Conservation (phyloP, 73 alveolate species). For the Paramecium sonneborni region DNA sequence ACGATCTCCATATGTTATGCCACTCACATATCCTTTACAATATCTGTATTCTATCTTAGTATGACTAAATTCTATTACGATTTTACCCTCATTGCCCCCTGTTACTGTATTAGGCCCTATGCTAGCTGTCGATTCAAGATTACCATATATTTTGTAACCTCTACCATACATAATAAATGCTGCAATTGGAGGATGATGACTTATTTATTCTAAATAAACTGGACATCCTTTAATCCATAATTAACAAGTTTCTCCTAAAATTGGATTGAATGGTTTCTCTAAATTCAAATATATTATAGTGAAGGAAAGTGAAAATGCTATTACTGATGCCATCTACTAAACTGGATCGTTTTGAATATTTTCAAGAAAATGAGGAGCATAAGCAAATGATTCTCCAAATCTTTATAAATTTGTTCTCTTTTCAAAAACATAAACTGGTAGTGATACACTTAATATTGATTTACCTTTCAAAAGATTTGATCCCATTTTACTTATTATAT, state of each 20-base stretch:
- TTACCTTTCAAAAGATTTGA: constrained; percentile 74
- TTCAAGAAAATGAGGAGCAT: constrained; percentile 72
- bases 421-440: constrained; percentile 80
- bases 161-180: constrained; percentile 53
- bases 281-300: constrained; percentile 65
- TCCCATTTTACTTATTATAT: constrained; percentile 75
- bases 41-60: background rate
- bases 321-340: constrained; percentile 68
- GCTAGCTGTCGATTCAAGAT: constrained; percentile 54
- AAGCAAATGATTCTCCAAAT: constrained; percentile 65
- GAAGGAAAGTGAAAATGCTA: constrained; percentile 63
- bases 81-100: constrained; percentile 57
- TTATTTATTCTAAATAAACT: constrained; percentile 48
- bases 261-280: constrained; percentile 87
- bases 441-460: constrained; percentile 73
- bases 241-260: constrained; percentile 85
- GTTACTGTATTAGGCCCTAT: constrained; percentile 59
- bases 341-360: constrained; percentile 72
- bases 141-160: constrained; percentile 50
- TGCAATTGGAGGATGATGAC: constrained; percentile 72
- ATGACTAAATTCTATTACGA: constrained; percentile 4
- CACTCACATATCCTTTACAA: constrained; percentile 31
- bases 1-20: constrained; percentile 45
- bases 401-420: constrained; percentile 71
- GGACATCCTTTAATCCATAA: constrained; percentile 73